Evolutionary conservation across 306 rosid genomes (phyloP).

Genomic region (Dryas alaskensis): DNA sequence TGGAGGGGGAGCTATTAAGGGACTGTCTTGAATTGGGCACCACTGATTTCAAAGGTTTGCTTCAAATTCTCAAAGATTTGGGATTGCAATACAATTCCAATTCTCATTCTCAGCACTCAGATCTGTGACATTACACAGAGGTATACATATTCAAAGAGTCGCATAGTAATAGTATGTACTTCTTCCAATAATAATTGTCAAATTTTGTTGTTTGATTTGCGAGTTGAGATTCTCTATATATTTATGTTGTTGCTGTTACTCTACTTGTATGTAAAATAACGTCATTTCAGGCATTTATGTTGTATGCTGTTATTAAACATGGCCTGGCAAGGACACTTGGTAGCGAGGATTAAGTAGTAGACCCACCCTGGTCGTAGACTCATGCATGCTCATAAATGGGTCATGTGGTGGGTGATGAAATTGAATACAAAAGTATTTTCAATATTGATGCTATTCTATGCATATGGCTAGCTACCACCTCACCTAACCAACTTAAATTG

Average conservation of each 20-base stretch:
- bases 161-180: too few relatives aligned
- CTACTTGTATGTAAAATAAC: too few relatives aligned
- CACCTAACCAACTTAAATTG: not conserved
- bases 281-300: too few relatives aligned
- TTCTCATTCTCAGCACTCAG: conserved; percentile 21
- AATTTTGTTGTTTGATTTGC: too few relatives aligned
- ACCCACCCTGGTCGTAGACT: too few relatives aligned
- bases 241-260: too few relatives aligned
- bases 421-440: not conserved
- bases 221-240: too few relatives aligned
- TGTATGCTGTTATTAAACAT: too few relatives aligned
- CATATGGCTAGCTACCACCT: not conserved
- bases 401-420: conserved; percentile 19
- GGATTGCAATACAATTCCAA: conserved; percentile 35
- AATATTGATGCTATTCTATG: not conserved
- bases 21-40: conserved; percentile 75
- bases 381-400: not conserved
- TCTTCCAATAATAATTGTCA: too few relatives aligned
- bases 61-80: conserved; percentile 57
- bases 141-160: not conserved
- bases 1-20: conserved; percentile 66
- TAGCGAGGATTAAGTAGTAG: too few relatives aligned
- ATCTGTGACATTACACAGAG: conserved; percentile 19
- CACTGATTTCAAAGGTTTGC: conserved; percentile 58
- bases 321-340: too few relatives aligned